Evolutionary conservation across 2,329 filamentous ascomycete genomes (phyloP).

Genomic region (Stemphylium vesicarium): DNA sequence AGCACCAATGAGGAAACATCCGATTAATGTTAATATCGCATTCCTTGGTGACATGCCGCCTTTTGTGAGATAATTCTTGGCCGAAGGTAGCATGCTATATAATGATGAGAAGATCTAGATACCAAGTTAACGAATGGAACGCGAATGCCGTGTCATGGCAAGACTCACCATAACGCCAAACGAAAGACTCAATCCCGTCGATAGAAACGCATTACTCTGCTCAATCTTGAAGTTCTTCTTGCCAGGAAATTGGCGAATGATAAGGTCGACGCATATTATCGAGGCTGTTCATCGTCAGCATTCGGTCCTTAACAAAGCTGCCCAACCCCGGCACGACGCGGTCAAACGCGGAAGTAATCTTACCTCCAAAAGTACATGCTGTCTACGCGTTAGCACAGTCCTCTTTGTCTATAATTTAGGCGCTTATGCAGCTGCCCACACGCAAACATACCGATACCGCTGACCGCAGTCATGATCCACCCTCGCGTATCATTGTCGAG

Average conservation of each 20-base stretch:
- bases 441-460: conserved; percentile 70
- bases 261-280: conserved; percentile 84
- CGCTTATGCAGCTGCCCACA: neutral
- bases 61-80: conserved; percentile 76
- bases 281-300: conserved; percentile 61
- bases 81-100: conserved; percentile 90
- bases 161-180: conserved; percentile 89
- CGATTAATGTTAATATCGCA: conserved; percentile 73
- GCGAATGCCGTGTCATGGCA: too few species aligned
- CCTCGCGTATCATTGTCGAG: conserved; percentile 74
- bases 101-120: conserved; percentile 84
- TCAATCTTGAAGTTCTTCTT: conserved; percentile 83
- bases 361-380: conserved; percentile 50
- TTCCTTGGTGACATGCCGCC: conserved; percentile 70
- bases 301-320: conserved; percentile 9
- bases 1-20: conserved; percentile 73
- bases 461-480: conserved; percentile 87
- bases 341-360: neutral
- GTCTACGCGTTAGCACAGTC: conserved; percentile 21
- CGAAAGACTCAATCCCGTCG: conserved; percentile 86
- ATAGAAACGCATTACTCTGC: conserved; percentile 86
- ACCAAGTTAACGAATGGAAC: conserved; percentile 16
- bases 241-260: conserved; percentile 75
- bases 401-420: neutral
- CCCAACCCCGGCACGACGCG: neutral